These are phyloP conservation scores for Fusarium nurragi DNA, from an alignment of 2,329 filamentous ascomycete species.

Conservation along the genomic window DNA sequence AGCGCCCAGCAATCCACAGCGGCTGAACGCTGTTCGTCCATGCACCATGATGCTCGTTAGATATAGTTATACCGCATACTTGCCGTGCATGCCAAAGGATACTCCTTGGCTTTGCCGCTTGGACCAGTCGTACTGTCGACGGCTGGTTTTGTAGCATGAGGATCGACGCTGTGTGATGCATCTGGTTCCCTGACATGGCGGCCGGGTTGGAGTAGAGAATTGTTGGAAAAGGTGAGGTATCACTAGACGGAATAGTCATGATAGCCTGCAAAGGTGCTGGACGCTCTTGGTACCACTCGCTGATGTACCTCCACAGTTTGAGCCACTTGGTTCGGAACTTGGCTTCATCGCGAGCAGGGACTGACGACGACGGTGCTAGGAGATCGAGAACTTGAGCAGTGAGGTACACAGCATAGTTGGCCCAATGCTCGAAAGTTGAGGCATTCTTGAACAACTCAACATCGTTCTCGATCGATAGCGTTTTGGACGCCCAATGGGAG, in stretches of 20 bases:
- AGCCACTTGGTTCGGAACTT: slow-evolving; percentile 48
- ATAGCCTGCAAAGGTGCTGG: slow-evolving; percentile 51
- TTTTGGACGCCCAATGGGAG: slow-evolving; percentile 55
- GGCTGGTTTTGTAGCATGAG: slow-evolving; percentile 61
- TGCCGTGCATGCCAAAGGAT: slow-evolving; percentile 63
- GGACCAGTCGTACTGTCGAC: slow-evolving; percentile 52
- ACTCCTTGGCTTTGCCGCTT: slow-evolving; percentile 51
- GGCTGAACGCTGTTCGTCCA: slow-evolving; percentile 65
- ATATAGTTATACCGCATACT: slow-evolving; percentile 62
- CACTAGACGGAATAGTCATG: slow-evolving; percentile 49
- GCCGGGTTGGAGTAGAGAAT: slow-evolving; percentile 61
- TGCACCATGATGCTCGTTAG: slow-evolving; percentile 63
- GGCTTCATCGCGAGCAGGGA: slow-evolving; percentile 36
- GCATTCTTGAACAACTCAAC: slow-evolving; percentile 49
- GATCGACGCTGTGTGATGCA: slow-evolving; percentile 63
- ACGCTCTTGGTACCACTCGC: slow-evolving; percentile 53
- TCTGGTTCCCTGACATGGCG: slow-evolving; percentile 63
- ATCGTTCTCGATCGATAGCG: slow-evolving; percentile 44
- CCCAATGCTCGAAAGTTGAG: slow-evolving; percentile 56
- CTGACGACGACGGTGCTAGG: slow-evolving; percentile 41
- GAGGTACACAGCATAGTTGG: slow-evolving; percentile 61
- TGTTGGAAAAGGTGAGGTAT: slow-evolving; percentile 59
- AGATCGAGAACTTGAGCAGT: slow-evolving; percentile 56
- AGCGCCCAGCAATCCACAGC: slow-evolving; percentile 62
- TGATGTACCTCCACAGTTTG: slow-evolving; percentile 51